Conservation (phyloP, 2,329 filamentous ascomycete genomes). For the Rhynchosporium secalis region DNA sequence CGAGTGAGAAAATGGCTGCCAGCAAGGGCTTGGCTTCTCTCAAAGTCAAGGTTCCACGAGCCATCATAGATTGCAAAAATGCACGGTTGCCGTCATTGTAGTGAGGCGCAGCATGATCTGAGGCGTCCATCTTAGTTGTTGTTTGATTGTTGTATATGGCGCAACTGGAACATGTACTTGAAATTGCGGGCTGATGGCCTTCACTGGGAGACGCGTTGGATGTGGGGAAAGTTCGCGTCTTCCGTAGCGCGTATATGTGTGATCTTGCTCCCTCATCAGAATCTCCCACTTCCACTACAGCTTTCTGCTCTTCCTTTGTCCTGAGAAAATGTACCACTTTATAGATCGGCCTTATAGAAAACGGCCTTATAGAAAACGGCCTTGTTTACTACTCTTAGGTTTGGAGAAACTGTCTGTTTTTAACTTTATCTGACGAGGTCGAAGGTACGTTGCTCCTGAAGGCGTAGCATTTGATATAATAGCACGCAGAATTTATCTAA, state of each 20-base stretch:
- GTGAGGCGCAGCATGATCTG: slow-evolving; percentile 19
- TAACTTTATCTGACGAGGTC: too few relatives aligned
- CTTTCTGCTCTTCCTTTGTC: too few relatives aligned
- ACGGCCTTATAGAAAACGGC: too few relatives aligned
- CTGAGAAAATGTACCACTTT: too few relatives aligned
- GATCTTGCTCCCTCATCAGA: not conserved
- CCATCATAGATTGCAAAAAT: slow-evolving; percentile 86
- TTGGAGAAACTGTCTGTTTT: too few relatives aligned
- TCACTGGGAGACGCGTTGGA: slow-evolving; percentile 18
- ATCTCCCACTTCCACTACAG: too few relatives aligned
- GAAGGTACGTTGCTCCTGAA: too few relatives aligned
- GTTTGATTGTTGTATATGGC: not conserved
- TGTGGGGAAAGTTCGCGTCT: slow-evolving; percentile 18
- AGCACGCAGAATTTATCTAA: too few relatives aligned
- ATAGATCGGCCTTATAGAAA: too few relatives aligned
- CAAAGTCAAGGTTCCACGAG: slow-evolving; percentile 74
- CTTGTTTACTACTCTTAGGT: too few relatives aligned
- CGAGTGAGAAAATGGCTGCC: slow-evolving; percentile 68
- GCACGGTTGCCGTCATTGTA: slow-evolving; percentile 69
- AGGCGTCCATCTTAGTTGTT: not conserved
- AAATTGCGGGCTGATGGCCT: not conserved
- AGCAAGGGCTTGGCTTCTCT: slow-evolving; percentile 72
- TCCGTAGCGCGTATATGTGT: not conserved
- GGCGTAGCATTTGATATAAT: too few relatives aligned
- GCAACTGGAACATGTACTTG: not conserved